A percentile compares a stretch with the other conserved stretches of the same genome.
phyloP scores from a whole-genome alignment of 441 rosid species.

The Arabidopsis lyrata region DNA sequence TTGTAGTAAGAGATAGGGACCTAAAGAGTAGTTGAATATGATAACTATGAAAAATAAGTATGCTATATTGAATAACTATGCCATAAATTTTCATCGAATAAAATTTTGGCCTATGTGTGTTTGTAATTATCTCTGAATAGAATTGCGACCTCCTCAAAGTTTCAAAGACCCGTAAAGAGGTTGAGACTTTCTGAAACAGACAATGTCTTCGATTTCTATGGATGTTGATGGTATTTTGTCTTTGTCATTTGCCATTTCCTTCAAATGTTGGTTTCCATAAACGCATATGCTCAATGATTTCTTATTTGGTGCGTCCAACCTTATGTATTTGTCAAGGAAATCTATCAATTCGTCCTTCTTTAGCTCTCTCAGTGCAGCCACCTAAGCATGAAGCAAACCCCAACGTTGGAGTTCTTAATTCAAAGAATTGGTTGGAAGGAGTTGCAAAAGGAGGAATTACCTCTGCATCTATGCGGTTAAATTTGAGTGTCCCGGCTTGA shows the following conservation, averaged over 20 bases:
- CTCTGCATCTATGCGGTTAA: slow-evolving; percentile 83
- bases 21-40: neutral
- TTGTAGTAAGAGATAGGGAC: neutral
- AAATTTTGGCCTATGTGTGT: neutral
- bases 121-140: neutral
- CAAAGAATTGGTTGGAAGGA: too few species aligned
- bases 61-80: neutral
- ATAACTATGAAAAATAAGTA: neutral
- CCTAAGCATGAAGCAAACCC: slow-evolving; percentile 50
- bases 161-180: slow-evolving; percentile 82
- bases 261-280: slow-evolving; percentile 65
- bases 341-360: slow-evolving; percentile 57
- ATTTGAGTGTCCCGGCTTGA: slow-evolving; percentile 70
- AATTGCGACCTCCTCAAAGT: neutral
- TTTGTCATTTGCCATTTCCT: slow-evolving; percentile 55
- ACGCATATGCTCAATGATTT: slow-evolving; percentile 73
- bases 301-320: slow-evolving; percentile 73
- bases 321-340: slow-evolving; percentile 74
- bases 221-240: slow-evolving; percentile 46
- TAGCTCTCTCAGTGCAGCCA: slow-evolving; percentile 66
- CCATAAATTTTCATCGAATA: too few species aligned
- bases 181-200: slow-evolving; percentile 78
- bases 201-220: slow-evolving; percentile 62
- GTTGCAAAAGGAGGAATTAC: slow-evolving; percentile 42
- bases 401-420: neutral